phyloP scores from a whole-genome alignment of 2,329 filamentous ascomycete species.

The Sporothrix globosa region DNA sequence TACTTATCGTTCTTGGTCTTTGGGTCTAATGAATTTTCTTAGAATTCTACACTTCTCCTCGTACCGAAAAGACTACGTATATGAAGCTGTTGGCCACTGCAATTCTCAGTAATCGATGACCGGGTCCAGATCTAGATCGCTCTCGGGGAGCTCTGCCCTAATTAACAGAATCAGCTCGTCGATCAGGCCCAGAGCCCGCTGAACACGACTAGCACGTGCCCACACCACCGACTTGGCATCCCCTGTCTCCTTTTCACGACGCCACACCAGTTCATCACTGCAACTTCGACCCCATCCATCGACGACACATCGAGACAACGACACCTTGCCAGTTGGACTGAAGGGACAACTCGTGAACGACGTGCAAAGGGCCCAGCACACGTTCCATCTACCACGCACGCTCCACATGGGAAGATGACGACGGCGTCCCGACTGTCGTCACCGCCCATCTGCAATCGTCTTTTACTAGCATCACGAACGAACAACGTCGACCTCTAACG shows the following conservation, averaged over 20 bases:
- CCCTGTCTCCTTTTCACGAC: conserved; percentile 4
- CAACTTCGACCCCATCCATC: neutral
- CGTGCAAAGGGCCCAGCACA: neutral
- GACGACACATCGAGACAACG: conserved; percentile 7
- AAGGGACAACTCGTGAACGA: no score
- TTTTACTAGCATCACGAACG: neutral
- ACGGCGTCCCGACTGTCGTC: conserved; percentile 12
- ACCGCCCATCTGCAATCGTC: neutral
- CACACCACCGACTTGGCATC: neutral
- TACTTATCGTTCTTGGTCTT: no score
- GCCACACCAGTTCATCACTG: neutral
- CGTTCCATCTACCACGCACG: neutral
- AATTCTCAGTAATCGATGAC: conserved; percentile 1
- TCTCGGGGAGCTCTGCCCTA: neutral
- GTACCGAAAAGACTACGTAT: neutral
- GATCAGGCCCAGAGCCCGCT: neutral
- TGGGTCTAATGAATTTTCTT: neutral
- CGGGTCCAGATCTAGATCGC: neutral
- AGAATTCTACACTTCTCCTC: neutral
- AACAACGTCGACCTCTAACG: neutral
- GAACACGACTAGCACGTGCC: conserved; percentile 27
- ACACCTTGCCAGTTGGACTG: neutral
- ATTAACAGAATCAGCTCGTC: neutral
- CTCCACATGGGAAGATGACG: conserved; percentile 32
- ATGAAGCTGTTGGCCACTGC: neutral